These are phyloP conservation scores for Zostera marina DNA, from an alignment of 116 monocot species.

Conservation along the genomic window DNA sequence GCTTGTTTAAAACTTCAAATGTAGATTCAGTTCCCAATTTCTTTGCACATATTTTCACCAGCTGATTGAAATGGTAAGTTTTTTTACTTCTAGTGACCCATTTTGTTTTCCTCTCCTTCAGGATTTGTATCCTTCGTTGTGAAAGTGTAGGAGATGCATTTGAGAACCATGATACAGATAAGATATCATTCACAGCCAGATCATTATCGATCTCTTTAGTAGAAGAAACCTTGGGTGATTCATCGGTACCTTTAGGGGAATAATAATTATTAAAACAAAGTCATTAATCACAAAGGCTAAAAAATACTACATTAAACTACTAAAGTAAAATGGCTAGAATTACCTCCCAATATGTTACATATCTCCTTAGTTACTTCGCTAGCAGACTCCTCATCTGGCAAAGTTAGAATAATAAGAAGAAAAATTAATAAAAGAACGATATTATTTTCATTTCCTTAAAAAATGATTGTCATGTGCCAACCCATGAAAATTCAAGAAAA, in stretches of 20 bases:
- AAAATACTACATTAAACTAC: not conserved
- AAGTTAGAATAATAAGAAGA: not conserved
- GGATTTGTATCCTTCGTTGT: constrained; percentile 28
- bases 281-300: not conserved
- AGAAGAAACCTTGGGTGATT: not conserved
- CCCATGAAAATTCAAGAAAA: not conserved
- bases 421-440: not conserved
- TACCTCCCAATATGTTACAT: not conserved
- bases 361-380: not conserved
- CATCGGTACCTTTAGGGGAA: not conserved
- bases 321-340: not conserved
- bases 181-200: constrained; percentile 14
- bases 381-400: constrained; percentile 3
- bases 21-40: constrained; percentile 57
- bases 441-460: not conserved
- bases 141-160: constrained; percentile 6
- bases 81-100: constrained; percentile 36
- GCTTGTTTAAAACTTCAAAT: constrained; percentile 50
- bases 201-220: not conserved
- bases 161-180: constrained; percentile 29
- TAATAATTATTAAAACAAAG: not conserved
- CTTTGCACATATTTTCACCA: constrained; percentile 47
- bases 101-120: constrained; percentile 49
- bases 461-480: not conserved
- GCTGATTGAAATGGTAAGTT: constrained; percentile 32